Evolutionary conservation across 2,329 filamentous ascomycete genomes (phyloP), one percentile per base, ranked within the genome.

Genomic region (Verticillium nubilum): DNA sequence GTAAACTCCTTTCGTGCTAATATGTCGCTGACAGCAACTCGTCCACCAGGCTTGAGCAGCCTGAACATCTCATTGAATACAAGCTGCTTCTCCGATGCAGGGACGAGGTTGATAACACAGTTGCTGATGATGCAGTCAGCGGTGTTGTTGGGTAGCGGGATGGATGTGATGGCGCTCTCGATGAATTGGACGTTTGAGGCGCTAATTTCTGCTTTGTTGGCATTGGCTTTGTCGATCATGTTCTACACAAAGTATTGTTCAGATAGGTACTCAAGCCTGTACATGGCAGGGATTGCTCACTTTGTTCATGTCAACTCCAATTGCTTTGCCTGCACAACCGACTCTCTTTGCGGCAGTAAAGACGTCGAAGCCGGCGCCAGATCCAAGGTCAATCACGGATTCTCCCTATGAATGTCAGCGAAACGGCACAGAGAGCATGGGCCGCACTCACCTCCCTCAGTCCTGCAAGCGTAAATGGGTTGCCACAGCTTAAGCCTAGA

Each of bases 21-120:
- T 12, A 88, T 86, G 65, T 89, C 86, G 1, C 78, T 82, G 35
- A 89, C 71, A 0, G 84, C 85, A 10, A 88, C 70, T 6, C 85
- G 72, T 0, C 86, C 86, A 3, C 82, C 80, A 0, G 80, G 76
- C 63, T 81, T 84, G 1, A 88, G 73, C 0, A 88, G 63, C 1
- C 86, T 78, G 59, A 75, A 75, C 65, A 87, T 86, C 67, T 88
- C 85, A 0, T 70, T 65, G 62, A 88, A 88, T 0, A 80, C 83
- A 0, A 73, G 61, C 5, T 72, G 75, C 66, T 86, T 87, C 10
- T 87, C 81, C 0, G 62, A 59, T 9, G 71, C 67, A 0, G 82
- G 83, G 1, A 86, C 80, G 0, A 86, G 79, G 63, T 86, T 87
- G 61, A 87, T 72, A 27, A 86, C 84, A 61, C 85, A 89, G 70